phyloP scores from a whole-genome alignment of 495 filamentous ascomycete species.

The Hyaloscypha finlandica region DNA sequence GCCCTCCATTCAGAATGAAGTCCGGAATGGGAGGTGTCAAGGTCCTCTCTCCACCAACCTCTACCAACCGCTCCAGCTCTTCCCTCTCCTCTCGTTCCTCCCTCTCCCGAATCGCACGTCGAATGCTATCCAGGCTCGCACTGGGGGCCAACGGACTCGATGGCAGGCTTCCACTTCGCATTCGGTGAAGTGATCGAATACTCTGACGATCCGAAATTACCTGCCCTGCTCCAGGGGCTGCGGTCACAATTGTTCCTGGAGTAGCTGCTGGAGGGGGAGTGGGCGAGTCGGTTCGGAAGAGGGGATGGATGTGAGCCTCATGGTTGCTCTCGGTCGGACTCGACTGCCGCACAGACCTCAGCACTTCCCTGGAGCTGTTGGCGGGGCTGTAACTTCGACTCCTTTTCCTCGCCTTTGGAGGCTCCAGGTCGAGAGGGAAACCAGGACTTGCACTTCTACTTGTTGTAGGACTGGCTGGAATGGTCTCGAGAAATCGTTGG shows the following conservation, averaged over 20 bases:
- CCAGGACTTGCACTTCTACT: constrained; percentile 53
- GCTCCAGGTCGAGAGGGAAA: constrained; percentile 42
- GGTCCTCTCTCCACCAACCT: constrained; percentile 36
- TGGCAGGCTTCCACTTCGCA: constrained; percentile 67
- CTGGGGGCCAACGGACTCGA: constrained; percentile 52
- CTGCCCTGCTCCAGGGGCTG: constrained; percentile 69
- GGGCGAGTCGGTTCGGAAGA: constrained; percentile 77
- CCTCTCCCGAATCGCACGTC: constrained; percentile 29
- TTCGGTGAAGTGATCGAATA: constrained; percentile 57
- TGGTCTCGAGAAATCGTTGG: constrained; percentile 56
- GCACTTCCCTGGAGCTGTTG: constrained; percentile 16
- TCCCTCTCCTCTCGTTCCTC: constrained; percentile 35
- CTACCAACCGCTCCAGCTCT: constrained; percentile 34
- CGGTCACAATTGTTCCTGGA: constrained; percentile 69
- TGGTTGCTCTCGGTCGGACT: constrained; percentile 36
- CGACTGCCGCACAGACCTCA: constrained; percentile 13
- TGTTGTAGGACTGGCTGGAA: constrained; percentile 57
- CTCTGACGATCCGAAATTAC: constrained; percentile 60
- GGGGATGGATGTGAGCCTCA: constrained; percentile 80
- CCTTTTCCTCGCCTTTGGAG: constrained; percentile 34
- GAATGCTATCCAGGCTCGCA: constrained; percentile 49
- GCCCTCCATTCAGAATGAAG: constrained; percentile 53
- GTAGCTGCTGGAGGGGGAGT: constrained; percentile 67
- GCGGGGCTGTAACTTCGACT: constrained; percentile 34
- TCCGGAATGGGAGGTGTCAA: constrained; percentile 62